Conservation (phyloP, 2,329 filamentous ascomycete genomes). For the Pseudocercospora eumusae region DNA sequence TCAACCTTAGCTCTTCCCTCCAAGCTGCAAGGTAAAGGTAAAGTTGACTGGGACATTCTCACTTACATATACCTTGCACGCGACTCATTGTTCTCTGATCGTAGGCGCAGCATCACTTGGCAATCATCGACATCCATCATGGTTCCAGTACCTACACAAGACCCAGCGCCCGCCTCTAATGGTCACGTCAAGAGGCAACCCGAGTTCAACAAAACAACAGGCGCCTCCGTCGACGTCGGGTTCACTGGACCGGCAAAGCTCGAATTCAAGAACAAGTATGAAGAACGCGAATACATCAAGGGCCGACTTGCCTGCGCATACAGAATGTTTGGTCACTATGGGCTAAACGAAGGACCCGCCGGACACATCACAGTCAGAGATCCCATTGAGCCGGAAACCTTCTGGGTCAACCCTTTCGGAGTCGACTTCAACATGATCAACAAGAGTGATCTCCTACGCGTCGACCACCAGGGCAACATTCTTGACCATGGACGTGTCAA, state of each 20-base stretch:
- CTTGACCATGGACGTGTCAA: conserved; percentile 38
- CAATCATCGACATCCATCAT: neutral
- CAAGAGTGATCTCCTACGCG: conserved; percentile 43
- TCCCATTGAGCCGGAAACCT: conserved; percentile 40
- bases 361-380: conserved; percentile 46
- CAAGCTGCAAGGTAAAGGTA: neutral
- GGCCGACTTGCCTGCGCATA: conserved; percentile 44
- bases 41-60: neutral
- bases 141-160: conserved; percentile 19
- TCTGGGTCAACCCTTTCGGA: conserved; percentile 43
- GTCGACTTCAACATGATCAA: conserved; percentile 42
- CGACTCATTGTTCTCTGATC: neutral
- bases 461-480: conserved; percentile 44
- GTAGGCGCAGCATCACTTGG: neutral
- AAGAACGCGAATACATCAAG: conserved; percentile 40
- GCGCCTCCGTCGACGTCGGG: conserved; percentile 15
- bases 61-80: neutral
- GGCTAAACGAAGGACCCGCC: conserved; percentile 36
- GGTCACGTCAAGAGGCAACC: conserved; percentile 13
- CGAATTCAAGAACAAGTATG: conserved; percentile 28
- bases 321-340: conserved; percentile 40
- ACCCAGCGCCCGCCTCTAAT: conserved; percentile 5
- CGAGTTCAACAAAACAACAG: conserved; percentile 16
- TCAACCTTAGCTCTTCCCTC: neutral
- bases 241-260: conserved; percentile 16